Conservation (phyloP, 331 rosid species). For the Pyracantha coccinea region DNA sequence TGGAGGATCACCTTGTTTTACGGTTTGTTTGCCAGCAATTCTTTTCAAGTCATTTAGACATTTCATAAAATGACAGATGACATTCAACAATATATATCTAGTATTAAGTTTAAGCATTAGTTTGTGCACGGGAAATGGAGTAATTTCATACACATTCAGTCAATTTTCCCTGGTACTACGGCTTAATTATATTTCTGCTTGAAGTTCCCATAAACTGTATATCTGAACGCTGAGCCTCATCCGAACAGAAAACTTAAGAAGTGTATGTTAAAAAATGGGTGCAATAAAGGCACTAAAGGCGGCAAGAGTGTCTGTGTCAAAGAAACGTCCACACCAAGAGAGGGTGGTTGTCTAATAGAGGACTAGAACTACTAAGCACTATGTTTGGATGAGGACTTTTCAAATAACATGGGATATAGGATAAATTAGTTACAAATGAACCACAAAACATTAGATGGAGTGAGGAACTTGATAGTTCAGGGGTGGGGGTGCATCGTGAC, state of each 20-base stretch:
- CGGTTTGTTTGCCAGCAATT: slow-evolving; percentile 36
- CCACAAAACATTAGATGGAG: neutral
- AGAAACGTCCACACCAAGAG: neutral
- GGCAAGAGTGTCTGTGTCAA: neutral
- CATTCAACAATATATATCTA: neutral
- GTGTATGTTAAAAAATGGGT: neutral
- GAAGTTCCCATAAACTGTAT: neutral
- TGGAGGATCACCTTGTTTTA: slow-evolving; percentile 69
- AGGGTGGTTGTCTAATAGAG: neutral
- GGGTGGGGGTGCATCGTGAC: neutral
- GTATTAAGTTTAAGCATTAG: too few species aligned
- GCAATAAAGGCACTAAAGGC: too few species aligned
- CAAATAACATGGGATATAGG: too few species aligned
- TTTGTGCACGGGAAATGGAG: neutral
- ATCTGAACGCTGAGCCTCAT: neutral
- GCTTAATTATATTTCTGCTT: neutral
- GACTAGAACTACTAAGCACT: neutral
- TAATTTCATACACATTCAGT: neutral
- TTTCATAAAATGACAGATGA: neutral
- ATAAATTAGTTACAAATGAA: neutral
- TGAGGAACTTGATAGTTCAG: neutral
- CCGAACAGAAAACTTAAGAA: neutral
- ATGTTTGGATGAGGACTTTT: neutral
- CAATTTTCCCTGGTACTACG: neutral
- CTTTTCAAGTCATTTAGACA: neutral